A percentile compares a stretch with the other conserved stretches of the same genome.
These are phyloP conservation scores for Clonostachys rhizophaga DNA, from an alignment of 2,329 filamentous ascomycete species.

Conservation along the genomic window DNA sequence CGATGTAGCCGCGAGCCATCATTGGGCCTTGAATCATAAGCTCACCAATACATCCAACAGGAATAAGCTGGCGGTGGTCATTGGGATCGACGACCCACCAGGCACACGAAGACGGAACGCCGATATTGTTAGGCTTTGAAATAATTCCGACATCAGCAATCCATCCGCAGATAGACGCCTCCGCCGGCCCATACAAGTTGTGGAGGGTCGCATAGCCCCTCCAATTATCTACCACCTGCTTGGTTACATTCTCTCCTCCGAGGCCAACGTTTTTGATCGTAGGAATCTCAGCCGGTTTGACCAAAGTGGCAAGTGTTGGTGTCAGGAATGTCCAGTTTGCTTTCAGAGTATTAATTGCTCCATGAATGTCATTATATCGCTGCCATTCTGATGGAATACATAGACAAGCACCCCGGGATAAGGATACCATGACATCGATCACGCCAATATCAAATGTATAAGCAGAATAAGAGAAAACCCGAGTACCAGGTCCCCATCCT, in stretches of 20 bases:
- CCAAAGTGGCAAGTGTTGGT: conserved; percentile 7
- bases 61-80: conserved; percentile 5
- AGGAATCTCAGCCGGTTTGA: conserved; percentile 7
- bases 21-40: conserved; percentile 11
- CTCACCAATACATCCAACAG: conserved; percentile 10
- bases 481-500: neutral
- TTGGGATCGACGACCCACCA: conserved; percentile 11
- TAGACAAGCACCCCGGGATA: conserved; percentile 6
- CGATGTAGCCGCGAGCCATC: conserved; percentile 9
- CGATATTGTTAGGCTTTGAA: conserved; percentile 5
- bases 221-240: conserved; percentile 6
- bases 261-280: conserved; percentile 4
- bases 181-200: conserved; percentile 35
- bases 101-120: conserved; percentile 3
- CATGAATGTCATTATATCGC: neutral
- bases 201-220: conserved; percentile 10
- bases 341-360: neutral
- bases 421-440: neutral
- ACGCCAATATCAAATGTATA: conserved; percentile 2
- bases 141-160: neutral
- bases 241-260: conserved; percentile 5
- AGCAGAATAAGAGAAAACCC: neutral
- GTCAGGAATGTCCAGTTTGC: conserved; percentile 7
- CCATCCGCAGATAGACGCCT: conserved; percentile 12
- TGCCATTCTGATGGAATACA: conserved; percentile 8